A percentile compares a stretch with the other conserved stretches of the same genome.
Conservation (phyloP, 2,329 filamentous ascomycete genomes). For the Venturiaceae sp. region DNA sequence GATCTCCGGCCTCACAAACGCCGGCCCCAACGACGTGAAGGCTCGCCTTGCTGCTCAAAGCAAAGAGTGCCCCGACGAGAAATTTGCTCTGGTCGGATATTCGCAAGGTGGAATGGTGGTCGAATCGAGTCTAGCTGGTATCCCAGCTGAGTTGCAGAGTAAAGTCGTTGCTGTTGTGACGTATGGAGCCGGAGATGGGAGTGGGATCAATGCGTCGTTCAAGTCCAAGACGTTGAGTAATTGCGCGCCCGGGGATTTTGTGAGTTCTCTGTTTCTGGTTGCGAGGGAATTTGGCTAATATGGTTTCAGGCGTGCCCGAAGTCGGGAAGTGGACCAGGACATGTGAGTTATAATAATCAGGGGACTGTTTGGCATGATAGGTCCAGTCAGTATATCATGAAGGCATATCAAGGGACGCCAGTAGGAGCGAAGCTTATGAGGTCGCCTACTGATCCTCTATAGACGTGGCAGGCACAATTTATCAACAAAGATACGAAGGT, state of each 20-base stretch:
- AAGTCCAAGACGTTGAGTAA: not conserved
- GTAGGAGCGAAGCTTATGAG: not conserved
- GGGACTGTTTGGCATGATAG: not conserved
- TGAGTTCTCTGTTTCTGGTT: not conserved
- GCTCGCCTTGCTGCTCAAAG: not conserved
- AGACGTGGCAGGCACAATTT: too few species aligned
- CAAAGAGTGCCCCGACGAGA: conserved; percentile 2
- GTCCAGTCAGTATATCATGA: not conserved
- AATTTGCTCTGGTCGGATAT: conserved; percentile 1
- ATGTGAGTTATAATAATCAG: not conserved
- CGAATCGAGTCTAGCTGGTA: not conserved
- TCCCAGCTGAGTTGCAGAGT: not conserved
- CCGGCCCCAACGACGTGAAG: not conserved
- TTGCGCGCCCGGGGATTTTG: not conserved
- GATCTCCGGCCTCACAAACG: not conserved
- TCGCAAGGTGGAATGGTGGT: not conserved
- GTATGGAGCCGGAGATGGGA: not conserved
- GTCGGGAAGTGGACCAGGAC: not conserved
- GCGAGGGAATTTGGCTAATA: not conserved
- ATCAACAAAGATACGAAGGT: too few species aligned
- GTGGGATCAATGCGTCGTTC: too few species aligned
- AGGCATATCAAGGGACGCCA: not conserved
- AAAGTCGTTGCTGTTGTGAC: not conserved
- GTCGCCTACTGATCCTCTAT: not conserved
- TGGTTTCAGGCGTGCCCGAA: not conserved